phyloP scores from a whole-genome alignment of 768 basidiomycete species.

The Galerina sulciceps region DNA sequence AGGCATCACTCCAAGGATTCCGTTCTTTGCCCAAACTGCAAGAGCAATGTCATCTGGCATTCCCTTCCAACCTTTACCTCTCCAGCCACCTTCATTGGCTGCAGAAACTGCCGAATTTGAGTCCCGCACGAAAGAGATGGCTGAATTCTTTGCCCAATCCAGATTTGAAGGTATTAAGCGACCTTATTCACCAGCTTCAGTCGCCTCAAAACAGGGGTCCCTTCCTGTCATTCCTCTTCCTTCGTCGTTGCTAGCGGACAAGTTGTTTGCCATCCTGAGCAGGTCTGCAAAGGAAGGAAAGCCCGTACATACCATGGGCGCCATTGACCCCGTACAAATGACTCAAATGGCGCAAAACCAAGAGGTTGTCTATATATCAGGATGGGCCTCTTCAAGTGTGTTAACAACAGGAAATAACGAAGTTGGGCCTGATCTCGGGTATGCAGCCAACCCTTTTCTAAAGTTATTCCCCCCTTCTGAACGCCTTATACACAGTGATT shows the following conservation, averaged over 20 bases:
- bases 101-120: slow-evolving; percentile 65
- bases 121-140: slow-evolving; percentile 63
- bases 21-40: slow-evolving; percentile 28
- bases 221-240: slow-evolving; percentile 79
- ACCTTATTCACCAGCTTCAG: slow-evolving; percentile 78
- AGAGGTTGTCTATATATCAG: slow-evolving; percentile 90
- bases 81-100: slow-evolving; percentile 59
- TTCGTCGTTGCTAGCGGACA: slow-evolving; percentile 81
- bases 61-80: slow-evolving; percentile 45
- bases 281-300: slow-evolving; percentile 62
- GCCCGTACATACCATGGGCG: slow-evolving; percentile 91
- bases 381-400: slow-evolving; percentile 88
- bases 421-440: slow-evolving; percentile 91
- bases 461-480: neutral
- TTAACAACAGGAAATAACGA: slow-evolving; percentile 91
- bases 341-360: slow-evolving; percentile 90
- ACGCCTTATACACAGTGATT: slow-evolving; percentile 58
- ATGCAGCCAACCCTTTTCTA: slow-evolving; percentile 36
- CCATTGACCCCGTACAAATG: slow-evolving; percentile 93
- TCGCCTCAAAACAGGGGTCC: slow-evolving; percentile 90
- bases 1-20: slow-evolving; percentile 28
- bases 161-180: slow-evolving; percentile 77
- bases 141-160: slow-evolving; percentile 74
- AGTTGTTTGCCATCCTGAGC: slow-evolving; percentile 73
- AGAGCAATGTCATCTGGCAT: slow-evolving; percentile 43